Conservation (phyloP, 352 stramenopile species). For the Phytophthora meadii region DNA sequence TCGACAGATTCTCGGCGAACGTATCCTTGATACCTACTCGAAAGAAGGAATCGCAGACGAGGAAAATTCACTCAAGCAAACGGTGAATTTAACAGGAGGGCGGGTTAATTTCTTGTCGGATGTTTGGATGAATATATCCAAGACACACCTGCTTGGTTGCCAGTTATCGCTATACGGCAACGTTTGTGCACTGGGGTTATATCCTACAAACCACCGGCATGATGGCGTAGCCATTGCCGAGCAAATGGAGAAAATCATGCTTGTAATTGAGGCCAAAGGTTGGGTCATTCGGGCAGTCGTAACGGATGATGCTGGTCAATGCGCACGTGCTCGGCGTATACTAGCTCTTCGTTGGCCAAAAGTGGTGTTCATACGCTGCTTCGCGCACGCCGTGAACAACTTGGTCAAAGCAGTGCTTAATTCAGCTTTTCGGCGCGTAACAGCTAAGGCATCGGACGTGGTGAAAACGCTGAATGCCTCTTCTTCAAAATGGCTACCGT, state of each 20-base stretch:
- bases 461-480: conserved; percentile 1
- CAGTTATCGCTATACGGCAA: conserved; percentile 1
- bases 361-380: conserved; percentile 4
- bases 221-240: neutral
- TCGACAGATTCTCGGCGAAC: conserved; percentile 1
- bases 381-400: neutral
- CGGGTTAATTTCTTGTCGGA: conserved; percentile 2
- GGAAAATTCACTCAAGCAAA: neutral
- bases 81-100: neutral
- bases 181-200: neutral
- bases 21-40: neutral
- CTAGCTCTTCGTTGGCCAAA: conserved; percentile 1
- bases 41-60: neutral
- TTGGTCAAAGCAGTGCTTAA: conserved; percentile 4
- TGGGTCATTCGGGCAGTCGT: conserved; percentile 1
- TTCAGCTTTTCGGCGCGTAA: neutral
- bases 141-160: conserved; percentile 2
- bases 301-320: conserved; percentile 5
- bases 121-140: conserved; percentile 4
- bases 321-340: neutral
- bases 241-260: neutral
- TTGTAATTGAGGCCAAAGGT: neutral
- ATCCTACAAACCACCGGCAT: neutral
- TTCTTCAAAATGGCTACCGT: conserved; percentile 1
- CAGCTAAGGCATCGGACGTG: neutral